Base-by-base conservation (phyloP, 768 basidiomycete genomes). In the Naganishia antarctica region DNA sequence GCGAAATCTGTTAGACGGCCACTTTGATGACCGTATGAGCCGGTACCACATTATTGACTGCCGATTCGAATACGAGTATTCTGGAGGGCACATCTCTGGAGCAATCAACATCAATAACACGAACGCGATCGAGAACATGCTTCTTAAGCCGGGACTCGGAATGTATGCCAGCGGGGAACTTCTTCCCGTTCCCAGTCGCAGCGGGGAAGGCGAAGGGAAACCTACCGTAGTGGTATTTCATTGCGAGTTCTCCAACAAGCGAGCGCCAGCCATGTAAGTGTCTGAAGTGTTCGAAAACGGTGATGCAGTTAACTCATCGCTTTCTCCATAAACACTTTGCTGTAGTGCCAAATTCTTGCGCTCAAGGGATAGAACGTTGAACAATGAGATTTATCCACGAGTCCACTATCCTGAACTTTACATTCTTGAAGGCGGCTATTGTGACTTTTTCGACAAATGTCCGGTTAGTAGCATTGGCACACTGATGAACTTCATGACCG, bases 371-470 rank as follows among this genome's bases (percentile, higher is more conserved):
- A 87, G 96, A 49, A 84, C 87, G 0, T 79, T 88, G 80, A 97
- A 97, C 78, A 86, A 88, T 67, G 87, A 89, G 65, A 78, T 85
- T 21, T 99, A 99, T 76, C 96, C 96, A 4, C 88, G 84, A 74
- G 86, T 97, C 44, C 88, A 90, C 78, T 99, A 90, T 74, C 96
- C 96, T 0, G 96, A 99, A 79, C 84, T 98, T 18, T 99, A 98
- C 80, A 84, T 99, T 70, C 84, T 99, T 8, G 90, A 96, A 79
- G 96, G 96, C 40, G 96, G 96, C 13, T 99, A 97, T 78, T 90
- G 86, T 70, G 83, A 85, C 45, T 98, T 91, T 80, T 96, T 83
- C 80, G 84, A 86, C 70, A 78, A 81, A 25, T 87, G 84, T 58
- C 80, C 84, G 1, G 74, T 81, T 50, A 29, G 79, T 76, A 23